Base-by-base conservation (phyloP, 108 stramenopile species). In the Skeletonema marinoi region DNA sequence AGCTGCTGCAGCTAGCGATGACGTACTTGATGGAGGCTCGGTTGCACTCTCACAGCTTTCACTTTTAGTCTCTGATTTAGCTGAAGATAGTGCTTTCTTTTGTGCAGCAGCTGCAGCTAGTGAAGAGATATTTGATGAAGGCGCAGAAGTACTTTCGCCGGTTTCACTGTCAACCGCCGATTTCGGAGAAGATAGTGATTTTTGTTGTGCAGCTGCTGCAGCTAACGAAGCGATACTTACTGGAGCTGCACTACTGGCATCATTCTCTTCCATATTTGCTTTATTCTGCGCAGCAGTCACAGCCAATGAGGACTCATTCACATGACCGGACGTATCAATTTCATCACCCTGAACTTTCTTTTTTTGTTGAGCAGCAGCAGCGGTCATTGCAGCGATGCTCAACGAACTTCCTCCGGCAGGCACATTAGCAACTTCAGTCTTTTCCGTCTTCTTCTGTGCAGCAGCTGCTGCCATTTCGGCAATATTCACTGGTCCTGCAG, bases 211-310 rank as follows among this genome's bases (percentile, higher is more conserved):
- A 16, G 63, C 63, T 6, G 36, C 41, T 1, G 65, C 65, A 51
- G 72, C 72, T 19, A 66, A 16, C 25, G 65, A 0, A 38, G 17
- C 54, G 35, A 54, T 70, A 41, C 36, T 70, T 9, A 70, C 33
- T 16, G 69, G 69, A 36, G 35, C 1, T 6, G 35, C 35, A 36
- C 35, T 36, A 36, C 35, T 6, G 35, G 4, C 35, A 36, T 36
- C 35, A 6, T 36, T 36, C 6, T 36, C 35, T 1, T 36, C 35
- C 25, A 25, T 25, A 36, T 16, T 6, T 36, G 21, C 69, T 42
- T 51, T 48, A 11, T 36, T 62, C 11, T 33, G 59, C n/a, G 61
- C 25, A 14, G 60, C 61, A 25, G 35, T 19, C 6, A 6, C 35
- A 36, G 35, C 35, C 35, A 36, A 36, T 6, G 35, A 11, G 11